These are phyloP conservation scores for peach (Prunus persica) DNA, from an alignment of 306 rosid species.

Conservation along the genomic window Prunus_persica_NCBIv2 NC_034009.1:45721501-45722000, in stretches of 20 bases:
- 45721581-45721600: constrained; percentile 8
- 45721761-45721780: too few species aligned
- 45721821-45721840: too few species aligned
- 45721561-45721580: constrained; percentile 17
- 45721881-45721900: too few species aligned
- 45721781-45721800: too few species aligned
- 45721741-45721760: not conserved
- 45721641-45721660: not conserved
- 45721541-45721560: constrained; percentile 43
- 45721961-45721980: too few species aligned
- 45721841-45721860: too few species aligned
- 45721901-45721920: too few species aligned
- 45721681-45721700: not conserved
- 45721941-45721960: too few species aligned
- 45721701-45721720: not conserved
- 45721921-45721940: too few species aligned
- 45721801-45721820: too few species aligned
- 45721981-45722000: too few species aligned
- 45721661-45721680: not conserved
- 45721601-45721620: not conserved
- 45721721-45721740: not conserved
- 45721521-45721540: constrained; percentile 69
- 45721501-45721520: constrained; percentile 93
- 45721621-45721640: not conserved
- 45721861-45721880: too few species aligned